phyloP scores from a whole-genome alignment of 2,329 filamentous ascomycete genomes.

The Fusarium poae region DNA sequence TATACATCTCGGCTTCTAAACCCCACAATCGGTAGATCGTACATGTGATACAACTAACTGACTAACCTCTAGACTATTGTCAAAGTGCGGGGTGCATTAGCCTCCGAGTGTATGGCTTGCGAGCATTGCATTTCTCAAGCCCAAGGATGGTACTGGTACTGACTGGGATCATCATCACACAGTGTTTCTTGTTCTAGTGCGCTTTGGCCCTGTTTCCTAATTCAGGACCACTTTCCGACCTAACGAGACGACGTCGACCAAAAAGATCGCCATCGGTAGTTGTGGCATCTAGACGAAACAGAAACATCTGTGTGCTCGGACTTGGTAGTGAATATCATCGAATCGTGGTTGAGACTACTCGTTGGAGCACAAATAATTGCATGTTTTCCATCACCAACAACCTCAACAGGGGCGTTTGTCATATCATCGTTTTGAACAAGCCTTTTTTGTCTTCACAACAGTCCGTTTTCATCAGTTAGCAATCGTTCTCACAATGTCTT shows the following conservation, averaged over 20 bases:
- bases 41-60: conserved; percentile 6
- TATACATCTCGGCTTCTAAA: not conserved
- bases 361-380: conserved; percentile 14
- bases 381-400: not conserved
- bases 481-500: conserved; percentile 29
- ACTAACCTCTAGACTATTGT: not conserved
- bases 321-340: not conserved
- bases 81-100: conserved; percentile 39
- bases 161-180: not conserved
- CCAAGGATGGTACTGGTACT: not conserved
- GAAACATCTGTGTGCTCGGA: not conserved
- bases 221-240: conserved; percentile 40
- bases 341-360: conserved; percentile 3
- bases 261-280: not conserved
- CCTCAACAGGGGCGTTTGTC: not conserved
- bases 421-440: conserved; percentile 5
- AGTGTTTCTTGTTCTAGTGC: not conserved
- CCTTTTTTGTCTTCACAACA: not conserved
- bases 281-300: not conserved
- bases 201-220: conserved; percentile 17
- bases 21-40: conserved; percentile 16
- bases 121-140: conserved; percentile 22
- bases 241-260: conserved; percentile 10
- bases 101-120: conserved; percentile 18
- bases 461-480: conserved; percentile 15